phyloP scores from a whole-genome alignment of 1,284 basidiomycete species.

The Inonotus hispidus region DNA sequence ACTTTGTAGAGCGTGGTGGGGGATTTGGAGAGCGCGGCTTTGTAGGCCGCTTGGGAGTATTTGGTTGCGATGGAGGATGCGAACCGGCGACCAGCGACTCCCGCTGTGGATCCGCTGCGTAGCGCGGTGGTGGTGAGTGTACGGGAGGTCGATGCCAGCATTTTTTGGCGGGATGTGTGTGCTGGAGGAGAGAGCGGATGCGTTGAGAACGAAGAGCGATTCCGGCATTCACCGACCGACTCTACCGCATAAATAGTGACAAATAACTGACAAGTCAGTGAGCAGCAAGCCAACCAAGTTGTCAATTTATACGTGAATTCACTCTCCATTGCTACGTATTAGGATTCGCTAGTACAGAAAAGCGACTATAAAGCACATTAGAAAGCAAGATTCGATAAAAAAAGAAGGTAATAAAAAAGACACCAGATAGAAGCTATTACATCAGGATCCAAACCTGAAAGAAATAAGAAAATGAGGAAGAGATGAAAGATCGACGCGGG shows the following conservation, averaged over 20 bases:
- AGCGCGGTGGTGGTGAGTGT: conserved; percentile 4
- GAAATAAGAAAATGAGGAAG: background rate
- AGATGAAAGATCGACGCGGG: background rate
- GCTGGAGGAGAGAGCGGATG: background rate
- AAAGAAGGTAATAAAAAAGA: background rate
- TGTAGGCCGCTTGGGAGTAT: conserved; percentile 93
- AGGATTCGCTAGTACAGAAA: background rate
- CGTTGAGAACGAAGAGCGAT: background rate
- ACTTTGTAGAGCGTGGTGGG: conserved; percentile 77
- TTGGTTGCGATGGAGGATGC: conserved; percentile 77
- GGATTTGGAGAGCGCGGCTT: conserved; percentile 85
- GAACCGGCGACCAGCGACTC: conserved; percentile 40
- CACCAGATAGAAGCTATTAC: background rate
- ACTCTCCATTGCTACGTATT: background rate
- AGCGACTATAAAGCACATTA: background rate
- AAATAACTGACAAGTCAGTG: background rate
- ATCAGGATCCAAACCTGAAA: too few species aligned
- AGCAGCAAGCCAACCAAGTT: background rate
- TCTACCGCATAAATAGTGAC: background rate
- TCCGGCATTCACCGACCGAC: background rate
- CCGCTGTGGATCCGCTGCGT: conserved; percentile 34
- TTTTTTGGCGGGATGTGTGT: conserved; percentile 4
- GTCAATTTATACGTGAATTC: too few species aligned
- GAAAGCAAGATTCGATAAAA: too few species aligned
- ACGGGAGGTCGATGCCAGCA: conserved; percentile 18